Percentiles rank a stretch among this genome's conserved stretches.
phyloP scores from a whole-genome alignment of 768 basidiomycete genomes.

The Rubroboletus pulcherrimus region DNA sequence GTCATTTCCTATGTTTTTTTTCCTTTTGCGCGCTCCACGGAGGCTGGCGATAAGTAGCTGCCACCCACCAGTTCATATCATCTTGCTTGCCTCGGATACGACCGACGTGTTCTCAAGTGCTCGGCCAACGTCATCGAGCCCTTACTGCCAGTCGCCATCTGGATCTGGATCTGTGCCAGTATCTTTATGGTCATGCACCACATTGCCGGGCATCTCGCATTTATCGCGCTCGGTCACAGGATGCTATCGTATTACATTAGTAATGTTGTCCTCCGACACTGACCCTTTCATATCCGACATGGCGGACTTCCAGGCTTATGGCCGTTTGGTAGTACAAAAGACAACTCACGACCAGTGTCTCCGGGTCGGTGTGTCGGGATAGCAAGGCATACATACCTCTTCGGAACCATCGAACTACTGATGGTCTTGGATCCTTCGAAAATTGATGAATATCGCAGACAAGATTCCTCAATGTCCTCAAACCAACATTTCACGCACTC shows the following conservation, averaged over 20 bases:
- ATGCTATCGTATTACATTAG: not conserved
- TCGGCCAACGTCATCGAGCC: not conserved
- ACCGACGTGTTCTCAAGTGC: not conserved
- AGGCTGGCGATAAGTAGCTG: not conserved
- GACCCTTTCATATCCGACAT: not conserved
- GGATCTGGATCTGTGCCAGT: not conserved
- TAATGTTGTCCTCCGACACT: not conserved
- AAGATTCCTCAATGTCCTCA: not conserved
- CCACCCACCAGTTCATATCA: not conserved
- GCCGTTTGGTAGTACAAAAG: not conserved
- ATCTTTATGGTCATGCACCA: not conserved
- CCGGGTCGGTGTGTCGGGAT: not conserved
- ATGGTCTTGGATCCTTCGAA: not conserved
- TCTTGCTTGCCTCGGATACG: not conserved
- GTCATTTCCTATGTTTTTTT: not conserved
- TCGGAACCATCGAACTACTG: too few species aligned
- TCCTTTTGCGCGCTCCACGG: not conserved
- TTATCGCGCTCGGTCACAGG: constrained; percentile 2
- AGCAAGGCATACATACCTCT: not conserved
- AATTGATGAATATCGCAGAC: not conserved
- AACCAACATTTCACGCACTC: not conserved
- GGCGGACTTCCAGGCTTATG: not conserved
- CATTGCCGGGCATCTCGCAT: not conserved
- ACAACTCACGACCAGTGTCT: not conserved
- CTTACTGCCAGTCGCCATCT: not conserved